Conservation (phyloP, 202 grass and related monocot genomes). For the Dendrocalamus latiflorus region DNA sequence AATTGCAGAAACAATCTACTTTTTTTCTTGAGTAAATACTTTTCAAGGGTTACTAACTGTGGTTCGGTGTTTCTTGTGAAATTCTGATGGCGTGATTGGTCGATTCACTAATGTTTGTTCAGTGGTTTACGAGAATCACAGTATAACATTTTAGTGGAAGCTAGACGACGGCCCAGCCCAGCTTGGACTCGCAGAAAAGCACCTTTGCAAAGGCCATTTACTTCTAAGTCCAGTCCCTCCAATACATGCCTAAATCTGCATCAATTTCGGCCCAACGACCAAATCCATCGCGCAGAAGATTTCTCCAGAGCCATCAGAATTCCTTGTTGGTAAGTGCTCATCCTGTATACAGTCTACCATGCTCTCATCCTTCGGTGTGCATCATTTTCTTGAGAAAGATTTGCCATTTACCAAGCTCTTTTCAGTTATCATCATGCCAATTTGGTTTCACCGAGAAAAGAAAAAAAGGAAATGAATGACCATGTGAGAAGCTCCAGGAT, state of each 20-base stretch:
- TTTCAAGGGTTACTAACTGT: background rate
- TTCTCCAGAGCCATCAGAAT: background rate
- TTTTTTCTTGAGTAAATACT: background rate
- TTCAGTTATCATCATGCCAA: background rate
- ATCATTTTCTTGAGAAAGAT: background rate
- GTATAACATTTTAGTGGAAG: background rate
- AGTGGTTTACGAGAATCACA: background rate
- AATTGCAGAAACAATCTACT: background rate
- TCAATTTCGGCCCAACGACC: background rate
- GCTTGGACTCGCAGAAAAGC: background rate
- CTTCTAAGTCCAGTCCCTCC: background rate
- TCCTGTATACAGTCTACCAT: background rate
- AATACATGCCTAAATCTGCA: background rate
- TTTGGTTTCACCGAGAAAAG: background rate
- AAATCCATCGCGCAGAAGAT: background rate
- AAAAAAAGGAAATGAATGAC: background rate
- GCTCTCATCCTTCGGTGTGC: background rate
- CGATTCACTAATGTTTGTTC: background rate
- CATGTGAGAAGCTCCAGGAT: too few species aligned
- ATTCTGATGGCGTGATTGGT: background rate
- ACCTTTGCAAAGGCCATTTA: background rate
- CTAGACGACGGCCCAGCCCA: background rate
- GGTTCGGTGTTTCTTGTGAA: background rate
- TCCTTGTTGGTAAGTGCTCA: background rate
- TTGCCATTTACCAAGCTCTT: background rate